These are phyloP conservation scores for Lotus japonicus DNA, from an alignment of 306 rosid genomes.

Conservation along the genomic window DNA sequence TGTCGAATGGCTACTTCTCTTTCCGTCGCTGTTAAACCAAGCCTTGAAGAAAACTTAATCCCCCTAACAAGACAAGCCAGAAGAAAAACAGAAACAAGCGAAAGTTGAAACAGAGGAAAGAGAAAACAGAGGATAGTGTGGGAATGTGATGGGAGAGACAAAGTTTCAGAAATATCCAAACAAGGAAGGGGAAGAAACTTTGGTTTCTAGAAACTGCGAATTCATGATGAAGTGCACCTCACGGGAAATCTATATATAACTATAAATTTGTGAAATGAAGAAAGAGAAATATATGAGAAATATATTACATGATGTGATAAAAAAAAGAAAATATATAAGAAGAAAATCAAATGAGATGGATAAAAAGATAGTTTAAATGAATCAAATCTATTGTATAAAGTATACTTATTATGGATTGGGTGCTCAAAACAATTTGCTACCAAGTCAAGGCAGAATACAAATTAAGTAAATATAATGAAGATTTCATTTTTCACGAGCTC, in stretches of 20 bases:
- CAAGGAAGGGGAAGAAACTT: background rate
- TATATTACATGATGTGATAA: too few species aligned
- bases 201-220: background rate
- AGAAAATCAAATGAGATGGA: too few species aligned
- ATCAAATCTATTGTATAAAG: too few species aligned
- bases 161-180: background rate
- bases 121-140: background rate
- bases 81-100: background rate
- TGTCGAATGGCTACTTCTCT: too few species aligned
- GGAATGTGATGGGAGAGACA: background rate
- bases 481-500: too few species aligned
- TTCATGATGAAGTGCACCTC: background rate
- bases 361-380: too few species aligned
- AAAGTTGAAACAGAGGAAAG: background rate
- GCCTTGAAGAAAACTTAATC: conserved; percentile 56
- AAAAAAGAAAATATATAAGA: too few species aligned
- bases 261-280: too few species aligned
- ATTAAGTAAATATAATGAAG: too few species aligned
- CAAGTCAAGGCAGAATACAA: background rate
- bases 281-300: too few species aligned
- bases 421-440: background rate
- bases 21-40: conserved; percentile 16
- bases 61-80: background rate
- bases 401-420: background rate
- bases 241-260: background rate